phyloP scores from a whole-genome alignment of 1,284 basidiomycete genomes.

The Exobasidium rhododendri region DNA sequence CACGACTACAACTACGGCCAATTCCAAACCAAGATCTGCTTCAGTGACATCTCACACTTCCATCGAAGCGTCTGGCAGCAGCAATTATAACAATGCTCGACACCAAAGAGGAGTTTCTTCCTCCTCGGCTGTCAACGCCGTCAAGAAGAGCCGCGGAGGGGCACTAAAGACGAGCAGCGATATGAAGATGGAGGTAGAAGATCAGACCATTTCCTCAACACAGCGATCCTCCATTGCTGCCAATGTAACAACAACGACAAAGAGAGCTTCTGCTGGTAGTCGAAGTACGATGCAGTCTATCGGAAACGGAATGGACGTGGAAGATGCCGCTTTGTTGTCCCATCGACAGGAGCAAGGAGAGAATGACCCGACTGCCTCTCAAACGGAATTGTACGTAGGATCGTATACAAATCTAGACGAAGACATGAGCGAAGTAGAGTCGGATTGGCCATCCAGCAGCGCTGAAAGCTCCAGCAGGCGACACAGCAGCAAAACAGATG shows the following conservation, averaged over 20 bases:
- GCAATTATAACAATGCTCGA: neutral
- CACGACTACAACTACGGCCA: neutral
- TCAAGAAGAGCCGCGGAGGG: neutral
- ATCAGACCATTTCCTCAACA: neutral
- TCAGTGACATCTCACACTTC: slow-evolving; percentile 2
- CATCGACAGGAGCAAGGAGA: slow-evolving; percentile 1
- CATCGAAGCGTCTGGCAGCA: neutral
- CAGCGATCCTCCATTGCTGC: neutral
- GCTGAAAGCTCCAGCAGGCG: neutral
- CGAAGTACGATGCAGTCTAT: neutral
- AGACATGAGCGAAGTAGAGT: slow-evolving; percentile 20
- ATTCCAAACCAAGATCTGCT: slow-evolving; percentile 5
- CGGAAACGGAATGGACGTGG: neutral
- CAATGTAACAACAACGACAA: neutral
- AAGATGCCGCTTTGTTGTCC: neutral
- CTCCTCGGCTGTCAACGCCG: neutral
- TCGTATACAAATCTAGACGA: neutral
- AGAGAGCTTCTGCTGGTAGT: neutral
- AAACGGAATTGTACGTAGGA: neutral
- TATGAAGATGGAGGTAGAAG: slow-evolving; percentile 1
- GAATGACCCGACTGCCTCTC: neutral
- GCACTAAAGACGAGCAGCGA: neutral
- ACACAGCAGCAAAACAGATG: slow-evolving; percentile 13
- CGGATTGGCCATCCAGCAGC: slow-evolving; percentile 14
- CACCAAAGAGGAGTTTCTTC: slow-evolving; percentile 5